A percentile compares a stretch with the other conserved stretches of the same genome.
Conservation (phyloP, 495 filamentous ascomycete genomes). For the Tuber calosporum region DNA sequence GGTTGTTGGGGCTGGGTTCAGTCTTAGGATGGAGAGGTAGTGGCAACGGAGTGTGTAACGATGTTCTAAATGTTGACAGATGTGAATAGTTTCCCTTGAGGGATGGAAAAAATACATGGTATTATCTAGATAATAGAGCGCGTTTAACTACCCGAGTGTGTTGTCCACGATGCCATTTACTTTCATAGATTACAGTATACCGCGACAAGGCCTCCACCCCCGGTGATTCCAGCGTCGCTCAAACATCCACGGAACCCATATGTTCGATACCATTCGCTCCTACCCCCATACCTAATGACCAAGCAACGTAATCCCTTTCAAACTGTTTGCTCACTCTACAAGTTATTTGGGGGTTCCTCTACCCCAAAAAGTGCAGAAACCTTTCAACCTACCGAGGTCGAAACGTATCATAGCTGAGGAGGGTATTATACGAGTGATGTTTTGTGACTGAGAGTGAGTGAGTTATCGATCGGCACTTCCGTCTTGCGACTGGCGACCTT, state of each 20-base stretch:
- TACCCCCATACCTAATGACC: neutral
- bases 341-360: neutral
- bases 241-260: neutral
- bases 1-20: conserved; percentile 71
- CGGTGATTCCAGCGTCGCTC: neutral
- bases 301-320: neutral
- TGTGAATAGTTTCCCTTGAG: neutral
- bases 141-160: neutral
- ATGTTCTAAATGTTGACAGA: neutral
- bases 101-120: neutral
- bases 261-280: neutral
- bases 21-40: conserved; percentile 57
- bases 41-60: neutral
- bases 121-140: neutral
- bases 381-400: no score
- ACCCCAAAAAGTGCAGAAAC: neutral
- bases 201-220: neutral
- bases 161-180: neutral
- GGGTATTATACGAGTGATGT: no score
- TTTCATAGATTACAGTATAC: neutral
- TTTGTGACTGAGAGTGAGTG: no score
- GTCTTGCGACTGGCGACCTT: no score
- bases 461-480: no score
- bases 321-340: neutral
- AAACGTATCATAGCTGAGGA: no score